Base-by-base conservation (phyloP, 225 moss, liverwort and hornwort genomes). In the Lunularia cruciata region DNA sequence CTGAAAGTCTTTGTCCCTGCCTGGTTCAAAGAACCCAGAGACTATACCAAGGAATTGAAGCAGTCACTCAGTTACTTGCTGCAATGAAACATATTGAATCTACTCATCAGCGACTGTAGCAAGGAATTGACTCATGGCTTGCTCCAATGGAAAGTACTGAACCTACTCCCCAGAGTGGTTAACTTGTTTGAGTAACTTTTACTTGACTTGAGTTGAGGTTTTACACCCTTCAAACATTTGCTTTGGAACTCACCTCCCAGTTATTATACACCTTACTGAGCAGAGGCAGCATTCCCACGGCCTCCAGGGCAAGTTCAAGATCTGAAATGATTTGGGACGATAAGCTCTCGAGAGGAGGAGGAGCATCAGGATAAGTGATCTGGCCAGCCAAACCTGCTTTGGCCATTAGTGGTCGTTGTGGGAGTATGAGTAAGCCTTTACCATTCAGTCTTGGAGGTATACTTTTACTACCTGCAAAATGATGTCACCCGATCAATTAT, bases 331-430 rank as follows among this genome's bases (percentile, higher is more conserved):
- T 32, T 11, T 49, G 35, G 27, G 62, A 51, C 0, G 61, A 68
- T 40, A 33, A 39, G 8, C 16, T 43, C 11, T 47, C 54, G 7
- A 22, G 18, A 23, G 36, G 9, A 34, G 62, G 45, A 26, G 46
- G 39, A 0, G 43, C 36, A n/a, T 64, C 64, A 59, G 76, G 76
- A 28, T 77, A 77, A 30, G 16, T 16, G 25, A 77, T 77, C 27
- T 77, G 76, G 32, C 68, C 71, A 47, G 76, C 76, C 16, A 77
- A 47, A 25, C 76, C 76, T 52, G 51, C 42, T 47, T 65, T 77
- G 6, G 71, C 71, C 63, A 77, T 63, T 3, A 77, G 46, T 49
- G 76, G 76, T 23, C 20, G 63, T 52, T 77, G 76, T 4, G 76
- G 65, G 14, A 77, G 48, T 16, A 71, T 25, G 16, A 77, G 57